Conservation (phyloP, 768 basidiomycete species). For the Boletus huronensis region DNA sequence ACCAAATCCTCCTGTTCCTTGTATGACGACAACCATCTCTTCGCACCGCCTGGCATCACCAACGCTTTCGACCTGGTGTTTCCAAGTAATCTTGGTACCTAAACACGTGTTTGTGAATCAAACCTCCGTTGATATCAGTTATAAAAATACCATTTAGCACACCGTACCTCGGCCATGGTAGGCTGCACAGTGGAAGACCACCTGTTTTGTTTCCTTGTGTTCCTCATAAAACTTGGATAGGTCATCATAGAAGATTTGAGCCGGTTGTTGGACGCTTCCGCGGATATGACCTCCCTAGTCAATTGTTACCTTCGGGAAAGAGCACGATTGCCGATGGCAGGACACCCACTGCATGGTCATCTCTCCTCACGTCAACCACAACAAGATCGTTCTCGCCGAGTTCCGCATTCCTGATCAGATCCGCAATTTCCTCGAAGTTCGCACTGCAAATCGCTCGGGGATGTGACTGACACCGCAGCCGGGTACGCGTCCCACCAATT, state of each 20-base stretch:
- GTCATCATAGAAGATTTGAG: conserved; percentile 49
- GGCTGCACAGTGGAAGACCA: background rate
- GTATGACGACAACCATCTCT: background rate
- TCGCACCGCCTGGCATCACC: background rate
- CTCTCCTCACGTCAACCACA: conserved; percentile 48
- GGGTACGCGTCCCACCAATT: conserved; percentile 59
- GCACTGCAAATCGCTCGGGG: conserved; percentile 28
- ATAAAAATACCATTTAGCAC: background rate
- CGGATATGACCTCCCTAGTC: conserved; percentile 51
- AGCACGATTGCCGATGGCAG: background rate
- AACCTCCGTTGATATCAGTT: too few relatives aligned
- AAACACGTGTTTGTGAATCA: too few relatives aligned
- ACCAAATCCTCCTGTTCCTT: background rate
- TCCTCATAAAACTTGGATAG: conserved; percentile 40
- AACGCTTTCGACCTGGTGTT: background rate
- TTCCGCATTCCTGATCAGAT: conserved; percentile 21
- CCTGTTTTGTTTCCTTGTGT: conserved; percentile 37
- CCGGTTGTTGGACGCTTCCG: conserved; percentile 47
- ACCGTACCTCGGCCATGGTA: background rate
- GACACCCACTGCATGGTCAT: conserved; percentile 42
- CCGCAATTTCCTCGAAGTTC: conserved; percentile 41
- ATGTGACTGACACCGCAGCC: conserved; percentile 27
- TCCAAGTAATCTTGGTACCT: background rate
- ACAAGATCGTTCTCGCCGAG: conserved; percentile 29
- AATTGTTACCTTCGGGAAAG: background rate